Conservation (phyloP, 345 rosid species). For the Syzygium oleosum region DNA sequence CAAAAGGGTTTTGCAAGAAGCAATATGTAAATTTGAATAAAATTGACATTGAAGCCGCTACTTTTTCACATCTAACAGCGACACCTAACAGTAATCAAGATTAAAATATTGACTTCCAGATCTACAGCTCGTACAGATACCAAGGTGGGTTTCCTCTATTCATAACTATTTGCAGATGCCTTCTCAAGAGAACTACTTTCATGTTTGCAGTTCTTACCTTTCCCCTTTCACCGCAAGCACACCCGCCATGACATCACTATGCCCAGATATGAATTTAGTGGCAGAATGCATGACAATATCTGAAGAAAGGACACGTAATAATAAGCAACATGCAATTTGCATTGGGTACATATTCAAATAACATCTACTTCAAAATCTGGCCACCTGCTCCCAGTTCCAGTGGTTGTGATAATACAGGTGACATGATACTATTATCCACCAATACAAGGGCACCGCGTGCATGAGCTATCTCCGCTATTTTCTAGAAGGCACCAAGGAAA, state of each 20-base stretch:
- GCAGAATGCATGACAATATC: conserved; percentile 98
- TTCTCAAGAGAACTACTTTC: not conserved
- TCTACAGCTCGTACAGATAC: not conserved
- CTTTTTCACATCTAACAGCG: not conserved
- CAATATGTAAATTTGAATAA: not conserved
- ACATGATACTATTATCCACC: conserved; percentile 94
- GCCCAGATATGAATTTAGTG: conserved; percentile 91
- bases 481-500: conserved; percentile 22
- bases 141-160: not conserved
- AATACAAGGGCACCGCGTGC: conserved; percentile 69
- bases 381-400: conserved; percentile 94
- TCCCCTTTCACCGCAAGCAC: conserved; percentile 93
- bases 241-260: conserved; percentile 94
- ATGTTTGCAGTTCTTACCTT: conserved; percentile 32
- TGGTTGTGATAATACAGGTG: conserved; percentile 81
- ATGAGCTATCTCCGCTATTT: conserved; percentile 82
- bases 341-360: not conserved
- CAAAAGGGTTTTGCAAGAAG: not conserved
- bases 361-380: not conserved
- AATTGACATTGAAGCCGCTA: not conserved
- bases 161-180: not conserved
- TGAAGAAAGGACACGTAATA: conserved; percentile 14
- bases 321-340: not conserved
- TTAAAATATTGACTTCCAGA: not conserved
- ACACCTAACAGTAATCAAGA: not conserved